Conservation (phyloP, 2,329 filamentous ascomycete genomes). For the Penicillium sp. region DNA sequence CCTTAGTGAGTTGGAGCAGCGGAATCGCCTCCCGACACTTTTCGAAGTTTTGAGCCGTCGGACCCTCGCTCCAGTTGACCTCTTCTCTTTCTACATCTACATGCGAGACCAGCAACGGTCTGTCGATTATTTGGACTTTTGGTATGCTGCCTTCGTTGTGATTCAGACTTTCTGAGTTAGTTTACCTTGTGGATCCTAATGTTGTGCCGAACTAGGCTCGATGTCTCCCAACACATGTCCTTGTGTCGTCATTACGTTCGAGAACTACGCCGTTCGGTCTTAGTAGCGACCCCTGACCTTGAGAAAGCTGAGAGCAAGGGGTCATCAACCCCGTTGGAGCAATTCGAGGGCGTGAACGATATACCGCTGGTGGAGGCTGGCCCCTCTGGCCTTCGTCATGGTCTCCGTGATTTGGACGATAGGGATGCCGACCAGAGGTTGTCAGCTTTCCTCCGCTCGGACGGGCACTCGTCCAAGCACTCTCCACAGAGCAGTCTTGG, state of each 20-base stretch:
- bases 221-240: conserved; percentile 99
- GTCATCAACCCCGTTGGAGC: conserved; percentile 79
- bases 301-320: conserved; percentile 81
- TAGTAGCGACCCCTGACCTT: conserved; percentile 89
- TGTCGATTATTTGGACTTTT: conserved; percentile 98
- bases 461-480: conserved; percentile 52
- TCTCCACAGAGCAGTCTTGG: conserved; percentile 60
- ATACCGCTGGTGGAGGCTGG: conserved; percentile 53
- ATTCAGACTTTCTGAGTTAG: neutral
- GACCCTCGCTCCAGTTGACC: conserved; percentile 92
- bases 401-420: conserved; percentile 69
- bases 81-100: conserved; percentile 99
- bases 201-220: conserved; percentile 69
- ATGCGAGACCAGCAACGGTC: conserved; percentile 99
- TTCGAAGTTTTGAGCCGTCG: conserved; percentile 94
- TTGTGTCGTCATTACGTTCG: conserved; percentile 95
- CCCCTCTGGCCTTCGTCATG: conserved; percentile 60
- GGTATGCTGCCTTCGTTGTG: conserved; percentile 61
- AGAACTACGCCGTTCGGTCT: conserved; percentile 88
- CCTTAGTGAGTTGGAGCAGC: conserved; percentile 51
- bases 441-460: conserved; percentile 80
- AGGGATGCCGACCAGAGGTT: conserved; percentile 85
- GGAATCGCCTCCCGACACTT: conserved; percentile 89
- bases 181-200: conserved; percentile 17
- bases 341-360: conserved; percentile 72